Percentiles rank a stretch among this genome's conserved stretches.
Conservation (phyloP, 768 basidiomycete species). For the Tricholoma sp. region DNA sequence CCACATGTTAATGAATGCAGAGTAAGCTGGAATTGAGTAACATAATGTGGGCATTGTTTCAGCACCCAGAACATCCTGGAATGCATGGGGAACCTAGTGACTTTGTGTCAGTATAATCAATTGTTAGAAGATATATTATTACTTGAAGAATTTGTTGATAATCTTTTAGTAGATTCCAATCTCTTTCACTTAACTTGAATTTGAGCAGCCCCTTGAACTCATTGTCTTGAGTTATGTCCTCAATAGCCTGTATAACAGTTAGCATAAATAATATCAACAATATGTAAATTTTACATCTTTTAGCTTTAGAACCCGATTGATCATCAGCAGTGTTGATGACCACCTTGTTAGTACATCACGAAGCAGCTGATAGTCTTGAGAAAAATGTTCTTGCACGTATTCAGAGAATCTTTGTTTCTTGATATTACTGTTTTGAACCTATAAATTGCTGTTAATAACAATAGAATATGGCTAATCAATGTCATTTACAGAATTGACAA, state of each 20-base stretch:
- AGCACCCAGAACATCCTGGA: constrained; percentile 20
- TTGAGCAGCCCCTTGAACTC: constrained; percentile 16
- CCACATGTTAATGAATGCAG: constrained; percentile 21
- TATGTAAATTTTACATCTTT: constrained; percentile 15
- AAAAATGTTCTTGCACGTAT: neutral
- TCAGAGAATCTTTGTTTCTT: constrained; percentile 10
- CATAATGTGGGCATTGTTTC: constrained; percentile 15
- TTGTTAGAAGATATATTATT: constrained; percentile 10
- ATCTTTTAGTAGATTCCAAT: constrained; percentile 22
- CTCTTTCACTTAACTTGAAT: constrained; percentile 13
- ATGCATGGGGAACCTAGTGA: constrained; percentile 22
- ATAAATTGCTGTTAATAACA: neutral
- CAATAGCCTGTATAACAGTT: constrained; percentile 18
- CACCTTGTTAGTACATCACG: constrained; percentile 24
- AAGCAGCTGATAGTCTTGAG: constrained; percentile 22
- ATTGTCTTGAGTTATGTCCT: constrained; percentile 16
- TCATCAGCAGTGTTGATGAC: constrained; percentile 27
- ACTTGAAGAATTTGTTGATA: constrained; percentile 24
- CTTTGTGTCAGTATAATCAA: neutral
- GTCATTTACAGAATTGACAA: constrained; percentile 11
- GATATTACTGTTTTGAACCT: constrained; percentile 11
- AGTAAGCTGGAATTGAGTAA: constrained; percentile 23
- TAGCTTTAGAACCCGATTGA: constrained; percentile 21
- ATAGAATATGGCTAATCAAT: neutral
- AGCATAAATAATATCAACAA: constrained; percentile 2